Evolutionary conservation across 768 basidiomycete species (phyloP).

Genomic region (Amanita brunnescens): DNA sequence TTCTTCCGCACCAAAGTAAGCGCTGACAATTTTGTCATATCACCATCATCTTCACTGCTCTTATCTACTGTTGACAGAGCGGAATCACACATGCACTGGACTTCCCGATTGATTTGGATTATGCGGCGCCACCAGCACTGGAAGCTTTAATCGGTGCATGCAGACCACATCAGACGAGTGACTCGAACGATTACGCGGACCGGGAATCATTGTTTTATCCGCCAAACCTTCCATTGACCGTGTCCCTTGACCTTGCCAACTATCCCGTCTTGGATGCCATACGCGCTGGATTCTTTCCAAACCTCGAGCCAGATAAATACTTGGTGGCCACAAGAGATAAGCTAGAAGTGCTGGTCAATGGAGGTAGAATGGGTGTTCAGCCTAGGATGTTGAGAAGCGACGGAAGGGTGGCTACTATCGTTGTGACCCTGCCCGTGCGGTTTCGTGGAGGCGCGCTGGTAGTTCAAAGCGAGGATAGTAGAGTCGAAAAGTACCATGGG

Average conservation of each 20-base stretch:
- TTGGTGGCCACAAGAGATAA: conserved; percentile 60
- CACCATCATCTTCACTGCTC: not conserved
- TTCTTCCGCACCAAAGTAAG: conserved; percentile 76
- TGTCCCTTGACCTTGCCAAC: conserved; percentile 72
- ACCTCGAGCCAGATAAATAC: conserved; percentile 58
- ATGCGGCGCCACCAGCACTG: conserved; percentile 66
- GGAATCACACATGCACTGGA: conserved; percentile 75
- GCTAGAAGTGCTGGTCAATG: conserved; percentile 58
- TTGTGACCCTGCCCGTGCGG: conserved; percentile 67
- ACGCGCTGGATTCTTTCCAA: conserved; percentile 63
- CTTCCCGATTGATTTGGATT: conserved; percentile 72
- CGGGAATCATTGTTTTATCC: conserved; percentile 69
- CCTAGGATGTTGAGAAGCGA: conserved; percentile 48
- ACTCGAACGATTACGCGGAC: conserved; percentile 43
- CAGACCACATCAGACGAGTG: conserved; percentile 51
- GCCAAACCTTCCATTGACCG: conserved; percentile 59
- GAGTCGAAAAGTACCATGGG: conserved; percentile 54
- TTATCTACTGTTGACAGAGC: conserved; percentile 33
- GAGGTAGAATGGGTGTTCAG: conserved; percentile 50
- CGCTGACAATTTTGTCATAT: not conserved
- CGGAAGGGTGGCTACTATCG: conserved; percentile 61
- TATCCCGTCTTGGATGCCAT: conserved; percentile 78
- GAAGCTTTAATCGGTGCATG: conserved; percentile 73
- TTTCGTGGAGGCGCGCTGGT: conserved; percentile 61
- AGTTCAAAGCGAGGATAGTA: conserved; percentile 45